Base-by-base conservation (phyloP, 2,329 filamentous ascomycete genomes). In the Neopestalotiopsis sp. region DNA sequence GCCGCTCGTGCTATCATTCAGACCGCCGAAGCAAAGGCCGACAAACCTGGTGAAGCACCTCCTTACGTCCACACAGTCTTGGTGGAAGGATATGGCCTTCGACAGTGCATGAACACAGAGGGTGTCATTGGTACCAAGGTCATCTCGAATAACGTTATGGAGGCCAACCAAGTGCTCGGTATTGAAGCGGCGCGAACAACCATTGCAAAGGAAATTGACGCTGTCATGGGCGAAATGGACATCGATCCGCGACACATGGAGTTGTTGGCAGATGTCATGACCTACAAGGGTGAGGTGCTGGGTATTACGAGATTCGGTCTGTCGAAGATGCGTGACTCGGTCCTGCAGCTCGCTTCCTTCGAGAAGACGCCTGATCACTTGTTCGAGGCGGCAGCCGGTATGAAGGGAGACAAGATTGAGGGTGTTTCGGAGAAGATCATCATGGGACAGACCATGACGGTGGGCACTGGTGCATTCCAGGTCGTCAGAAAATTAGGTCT, bases 241-340 rank as follows among this genome's bases (percentile, higher is more conserved):
- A 98, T 99, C 76, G 96, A 99, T 81, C 95, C 95, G 59, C 93
- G 96, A 68, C 96, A 99, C 83, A 98, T 99, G 94, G 92, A 98
- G 79, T 88, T 99, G 20, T 89, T 99, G 1, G 95, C 96, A 12
- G 96, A 99, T 77, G 95, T 98, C 67, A 99, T 99, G 96, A 98
- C 96, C 0, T 98, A 95, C 87, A 98, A 98, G 84, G 96, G 96
- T 65, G 95, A 98, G 74, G 93, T 99, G 0, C 88, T 98, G 20
- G 96, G 96, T 65, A 99, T 99, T 78, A 99, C 96, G 2, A 92
- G 96, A 40, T 98, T 98, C 80, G 96, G 96, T 65, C 86, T 99
- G 32, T 93, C 94, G 68, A 99, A 98, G 86, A 98, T 97, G 92
- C 88, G 96, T 65, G 96, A 99, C 80, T 93, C 90, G 17, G 96